Conservation (phyloP, 2,329 filamentous ascomycete species). For the Nemania serpens region DNA sequence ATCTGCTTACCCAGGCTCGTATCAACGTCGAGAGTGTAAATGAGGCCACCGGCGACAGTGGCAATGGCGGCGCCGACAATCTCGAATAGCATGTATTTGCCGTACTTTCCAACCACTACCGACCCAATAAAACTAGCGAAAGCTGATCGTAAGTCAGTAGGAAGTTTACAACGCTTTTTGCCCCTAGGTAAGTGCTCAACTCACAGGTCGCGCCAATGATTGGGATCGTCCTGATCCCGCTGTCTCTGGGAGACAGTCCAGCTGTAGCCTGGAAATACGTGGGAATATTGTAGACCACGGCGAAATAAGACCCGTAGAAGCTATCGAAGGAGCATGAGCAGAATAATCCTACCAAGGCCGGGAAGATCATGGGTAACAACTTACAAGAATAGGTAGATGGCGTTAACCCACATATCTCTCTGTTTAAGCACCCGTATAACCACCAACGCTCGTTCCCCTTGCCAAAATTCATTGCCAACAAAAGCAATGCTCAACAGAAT, state of each 20-base stretch:
- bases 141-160: constrained; percentile 38
- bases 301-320: constrained; percentile 25
- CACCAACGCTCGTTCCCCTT: constrained; percentile 44
- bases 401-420: constrained; percentile 41
- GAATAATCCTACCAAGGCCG: neutral
- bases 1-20: constrained; percentile 40
- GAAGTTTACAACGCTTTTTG: neutral
- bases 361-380: constrained; percentile 9
- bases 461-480: constrained; percentile 42
- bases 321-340: neutral
- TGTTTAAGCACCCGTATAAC: constrained; percentile 46
- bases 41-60: constrained; percentile 47
- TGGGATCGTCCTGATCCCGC: constrained; percentile 48
- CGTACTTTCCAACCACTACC: constrained; percentile 31
- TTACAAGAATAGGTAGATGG: constrained; percentile 25
- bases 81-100: constrained; percentile 50
- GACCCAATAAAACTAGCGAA: constrained; percentile 14
- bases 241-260: constrained; percentile 43
- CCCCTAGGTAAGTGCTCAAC: neutral
- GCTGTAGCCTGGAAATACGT: constrained; percentile 55
- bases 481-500: constrained; percentile 47
- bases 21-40: constrained; percentile 46
- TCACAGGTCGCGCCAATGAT: constrained; percentile 21
- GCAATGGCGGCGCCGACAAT: constrained; percentile 43
- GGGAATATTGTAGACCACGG: constrained; percentile 49